Percentiles rank a stretch among this genome's conserved stretches.
These are phyloP conservation scores for Hymenoscyphus albidus DNA, from an alignment of 2,329 filamentous ascomycete species.

Conservation along the genomic window DNA sequence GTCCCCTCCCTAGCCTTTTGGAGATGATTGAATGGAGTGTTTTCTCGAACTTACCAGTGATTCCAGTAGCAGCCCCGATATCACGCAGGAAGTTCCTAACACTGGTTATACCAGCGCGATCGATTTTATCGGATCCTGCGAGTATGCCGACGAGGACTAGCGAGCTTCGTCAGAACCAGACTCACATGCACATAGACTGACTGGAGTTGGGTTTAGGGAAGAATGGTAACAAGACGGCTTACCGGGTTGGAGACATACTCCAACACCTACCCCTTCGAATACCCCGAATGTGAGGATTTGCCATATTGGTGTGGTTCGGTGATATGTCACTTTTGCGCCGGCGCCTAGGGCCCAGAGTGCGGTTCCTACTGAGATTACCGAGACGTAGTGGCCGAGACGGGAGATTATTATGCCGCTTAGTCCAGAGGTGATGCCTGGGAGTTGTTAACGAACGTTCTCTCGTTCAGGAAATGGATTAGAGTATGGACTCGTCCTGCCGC, in stretches of 20 bases:
- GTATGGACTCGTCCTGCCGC: too few species aligned
- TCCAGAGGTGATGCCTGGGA: background rate
- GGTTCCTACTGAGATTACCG: background rate
- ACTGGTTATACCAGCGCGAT: constrained; percentile 33
- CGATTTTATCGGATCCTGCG: constrained; percentile 22
- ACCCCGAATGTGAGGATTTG: background rate
- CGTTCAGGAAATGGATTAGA: background rate
- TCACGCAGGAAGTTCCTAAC: constrained; percentile 32
- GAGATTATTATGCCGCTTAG: constrained; percentile 5
- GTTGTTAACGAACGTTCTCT: background rate
- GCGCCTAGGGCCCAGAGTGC: background rate
- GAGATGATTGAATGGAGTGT: background rate
- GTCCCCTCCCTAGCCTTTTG: background rate
- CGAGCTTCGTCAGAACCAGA: too few species aligned
- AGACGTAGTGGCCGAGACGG: background rate
- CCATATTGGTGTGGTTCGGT: background rate
- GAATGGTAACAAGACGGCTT: background rate
- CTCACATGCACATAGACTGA: too few species aligned
- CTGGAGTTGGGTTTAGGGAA: background rate
- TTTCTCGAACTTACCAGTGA: constrained; percentile 5
- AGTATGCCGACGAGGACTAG: constrained; percentile 32
- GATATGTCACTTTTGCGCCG: background rate
- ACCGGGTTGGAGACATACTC: constrained; percentile 16
- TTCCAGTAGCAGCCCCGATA: constrained; percentile 28
- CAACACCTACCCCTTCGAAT: background rate